phyloP scores from a whole-genome alignment of 2,329 filamentous ascomycete genomes.

The Aurifilum marmelostoma region DNA sequence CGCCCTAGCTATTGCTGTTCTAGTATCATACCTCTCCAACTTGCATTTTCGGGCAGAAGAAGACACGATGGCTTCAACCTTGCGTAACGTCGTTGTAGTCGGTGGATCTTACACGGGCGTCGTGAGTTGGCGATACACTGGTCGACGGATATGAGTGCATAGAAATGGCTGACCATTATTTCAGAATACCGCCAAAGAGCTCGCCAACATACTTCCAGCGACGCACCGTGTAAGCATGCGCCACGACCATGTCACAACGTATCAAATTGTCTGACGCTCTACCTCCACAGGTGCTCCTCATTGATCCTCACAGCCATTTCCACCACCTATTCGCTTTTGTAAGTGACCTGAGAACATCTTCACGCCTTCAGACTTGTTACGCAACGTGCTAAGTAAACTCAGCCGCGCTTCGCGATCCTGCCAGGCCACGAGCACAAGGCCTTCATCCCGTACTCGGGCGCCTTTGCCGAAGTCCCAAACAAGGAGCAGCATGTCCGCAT shows the following conservation, averaged over 20 bases:
- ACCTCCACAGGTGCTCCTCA: conserved; percentile 41
- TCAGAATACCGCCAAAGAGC: conserved; percentile 40
- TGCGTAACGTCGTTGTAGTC: conserved; percentile 48
- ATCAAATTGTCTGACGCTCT: neutral
- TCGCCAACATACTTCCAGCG: conserved; percentile 44
- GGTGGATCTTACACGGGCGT: conserved; percentile 52
- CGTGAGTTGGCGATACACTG: conserved; percentile 32
- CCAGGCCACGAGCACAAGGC: conserved; percentile 48
- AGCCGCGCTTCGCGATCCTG: conserved; percentile 50
- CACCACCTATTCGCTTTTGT: conserved; percentile 52
- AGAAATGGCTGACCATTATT: neutral
- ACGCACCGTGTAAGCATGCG: conserved; percentile 36
- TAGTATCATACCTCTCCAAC: neutral
- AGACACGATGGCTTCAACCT: conserved; percentile 31
- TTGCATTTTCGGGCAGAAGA: neutral
- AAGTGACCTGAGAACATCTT: conserved; percentile 17
- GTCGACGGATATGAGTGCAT: neutral
- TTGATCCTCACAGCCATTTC: conserved; percentile 55
- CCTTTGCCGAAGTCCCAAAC: conserved; percentile 38
- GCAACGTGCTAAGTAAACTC: neutral
- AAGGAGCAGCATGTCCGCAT: conserved; percentile 39
- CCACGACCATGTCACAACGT: neutral
- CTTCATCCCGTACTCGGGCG: conserved; percentile 50
- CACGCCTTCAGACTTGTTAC: neutral
- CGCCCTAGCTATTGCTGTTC: neutral